Evolutionary conservation across 768 basidiomycete genomes (phyloP).

Genomic region (Hydnum rufescens): DNA sequence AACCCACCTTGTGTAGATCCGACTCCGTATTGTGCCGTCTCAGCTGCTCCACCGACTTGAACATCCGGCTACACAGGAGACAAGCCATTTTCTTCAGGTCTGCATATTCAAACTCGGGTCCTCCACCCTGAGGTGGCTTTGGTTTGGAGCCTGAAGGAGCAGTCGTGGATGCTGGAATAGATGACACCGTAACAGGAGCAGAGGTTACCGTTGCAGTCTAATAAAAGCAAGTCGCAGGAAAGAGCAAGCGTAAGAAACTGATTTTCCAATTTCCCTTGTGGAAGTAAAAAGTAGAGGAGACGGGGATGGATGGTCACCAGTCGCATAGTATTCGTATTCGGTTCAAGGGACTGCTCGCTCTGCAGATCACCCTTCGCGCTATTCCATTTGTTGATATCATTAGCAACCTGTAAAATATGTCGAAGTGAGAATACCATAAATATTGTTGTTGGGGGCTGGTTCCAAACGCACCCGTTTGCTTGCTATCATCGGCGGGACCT

Average conservation of each 20-base stretch:
- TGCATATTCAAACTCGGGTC: slow-evolving; percentile 64
- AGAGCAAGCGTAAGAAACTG: slow-evolving; percentile 3
- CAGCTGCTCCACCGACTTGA: slow-evolving; percentile 73
- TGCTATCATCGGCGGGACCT: slow-evolving; percentile 61
- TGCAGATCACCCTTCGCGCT: slow-evolving; percentile 79
- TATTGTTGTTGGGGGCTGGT: slow-evolving; percentile 5
- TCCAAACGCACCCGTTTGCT: slow-evolving; percentile 51
- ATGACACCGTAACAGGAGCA: neutral
- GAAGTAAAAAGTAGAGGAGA: neutral
- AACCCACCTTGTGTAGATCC: slow-evolving; percentile 77
- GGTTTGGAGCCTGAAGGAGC: neutral
- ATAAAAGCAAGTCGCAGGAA: neutral
- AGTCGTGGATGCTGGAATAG: neutral
- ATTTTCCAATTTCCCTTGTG: neutral
- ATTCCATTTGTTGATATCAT: slow-evolving; percentile 94
- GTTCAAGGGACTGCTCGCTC: slow-evolving; percentile 14
- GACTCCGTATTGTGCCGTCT: slow-evolving; percentile 86
- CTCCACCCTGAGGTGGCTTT: slow-evolving; percentile 19
- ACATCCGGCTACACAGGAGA: slow-evolving; percentile 79
- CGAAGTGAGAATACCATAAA: neutral
- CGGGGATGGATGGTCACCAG: slow-evolving; percentile 5
- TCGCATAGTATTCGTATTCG: slow-evolving; percentile 15
- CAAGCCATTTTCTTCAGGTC: slow-evolving; percentile 61
- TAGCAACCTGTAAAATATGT: slow-evolving; percentile 38
- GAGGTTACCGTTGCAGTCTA: neutral